These are phyloP conservation scores for Diaporthe sp. DNA, from an alignment of 2,329 filamentous ascomycete species.

Conservation along the genomic window DNA sequence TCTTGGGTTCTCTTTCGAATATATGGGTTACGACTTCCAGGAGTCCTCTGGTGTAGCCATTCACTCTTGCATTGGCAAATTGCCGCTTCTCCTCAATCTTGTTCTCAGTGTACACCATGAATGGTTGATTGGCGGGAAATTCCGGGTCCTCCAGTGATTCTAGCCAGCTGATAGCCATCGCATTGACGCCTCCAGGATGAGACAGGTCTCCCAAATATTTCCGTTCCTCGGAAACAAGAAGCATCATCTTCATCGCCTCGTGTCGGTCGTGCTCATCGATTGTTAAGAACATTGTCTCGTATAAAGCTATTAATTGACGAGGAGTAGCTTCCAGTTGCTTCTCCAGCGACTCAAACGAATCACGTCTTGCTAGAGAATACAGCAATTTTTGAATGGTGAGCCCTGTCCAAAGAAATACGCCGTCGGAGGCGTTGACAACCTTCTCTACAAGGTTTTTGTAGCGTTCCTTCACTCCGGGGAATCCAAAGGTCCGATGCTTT, in stretches of 20 bases:
- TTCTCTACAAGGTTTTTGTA: not conserved
- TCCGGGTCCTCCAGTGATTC: not conserved
- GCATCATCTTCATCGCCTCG: not conserved
- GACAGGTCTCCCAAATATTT: not conserved
- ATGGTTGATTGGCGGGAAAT: not conserved
- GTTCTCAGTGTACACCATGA: not conserved
- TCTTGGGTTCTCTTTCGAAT: too few relatives aligned
- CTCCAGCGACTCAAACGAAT: not conserved
- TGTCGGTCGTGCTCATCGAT: not conserved
- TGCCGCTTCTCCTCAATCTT: not conserved
- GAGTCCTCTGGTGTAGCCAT: not conserved
- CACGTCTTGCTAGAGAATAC: not conserved
- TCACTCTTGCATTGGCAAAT: not conserved
- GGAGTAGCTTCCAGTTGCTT: not conserved
- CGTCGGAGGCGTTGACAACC: not conserved
- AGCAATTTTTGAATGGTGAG: not conserved
- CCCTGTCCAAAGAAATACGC: not conserved
- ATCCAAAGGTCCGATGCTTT: not conserved
- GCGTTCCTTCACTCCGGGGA: not conserved
- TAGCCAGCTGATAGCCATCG: not conserved
- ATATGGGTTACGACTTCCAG: not conserved
- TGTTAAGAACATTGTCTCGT: not conserved
- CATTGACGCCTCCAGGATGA: not conserved
- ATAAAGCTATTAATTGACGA: not conserved
- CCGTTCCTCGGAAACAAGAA: not conserved